Evolutionary conservation across 2,329 filamentous ascomycete species (phyloP).

Genomic region (Microdochium trichocladiopsis): DNA sequence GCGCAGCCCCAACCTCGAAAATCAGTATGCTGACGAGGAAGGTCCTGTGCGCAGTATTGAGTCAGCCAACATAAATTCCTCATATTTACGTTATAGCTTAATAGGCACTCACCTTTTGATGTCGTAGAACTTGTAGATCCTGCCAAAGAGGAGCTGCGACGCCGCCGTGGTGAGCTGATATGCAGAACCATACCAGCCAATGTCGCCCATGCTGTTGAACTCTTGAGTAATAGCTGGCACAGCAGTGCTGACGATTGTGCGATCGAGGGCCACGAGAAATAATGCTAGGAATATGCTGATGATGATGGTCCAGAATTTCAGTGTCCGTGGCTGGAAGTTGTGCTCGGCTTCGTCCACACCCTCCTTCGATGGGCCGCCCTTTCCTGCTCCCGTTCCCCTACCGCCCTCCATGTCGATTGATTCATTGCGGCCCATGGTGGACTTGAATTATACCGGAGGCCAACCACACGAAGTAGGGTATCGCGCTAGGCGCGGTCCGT

Average conservation of each 20-base stretch:
- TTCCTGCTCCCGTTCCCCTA: too few species aligned
- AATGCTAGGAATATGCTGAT: constrained; percentile 46
- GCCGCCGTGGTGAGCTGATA: constrained; percentile 54
- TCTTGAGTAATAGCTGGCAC: constrained; percentile 49
- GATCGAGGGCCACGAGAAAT: constrained; percentile 50
- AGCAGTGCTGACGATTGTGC: constrained; percentile 49
- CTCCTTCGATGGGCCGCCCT: background rate
- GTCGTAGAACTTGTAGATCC: constrained; percentile 47
- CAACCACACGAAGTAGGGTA: too few species aligned
- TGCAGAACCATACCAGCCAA: constrained; percentile 57
- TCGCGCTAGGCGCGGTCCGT: too few species aligned
- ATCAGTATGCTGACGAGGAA: constrained; percentile 40
- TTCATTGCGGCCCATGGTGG: too few species aligned
- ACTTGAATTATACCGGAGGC: too few species aligned
- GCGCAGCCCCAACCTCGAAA: constrained; percentile 45
- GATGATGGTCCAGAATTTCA: constrained; percentile 49
- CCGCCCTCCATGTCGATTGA: too few species aligned
- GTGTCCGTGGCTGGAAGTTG: constrained; percentile 43
- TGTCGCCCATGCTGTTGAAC: constrained; percentile 50
- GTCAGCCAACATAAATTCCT: background rate
- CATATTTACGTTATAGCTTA: too few species aligned
- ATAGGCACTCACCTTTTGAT: constrained; percentile 39
- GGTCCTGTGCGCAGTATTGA: constrained; percentile 16
- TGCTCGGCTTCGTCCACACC: constrained; percentile 19
- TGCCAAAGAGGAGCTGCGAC: constrained; percentile 45